Conservation (phyloP, 306 rosid species). For the Glycine tomentella region DNA sequence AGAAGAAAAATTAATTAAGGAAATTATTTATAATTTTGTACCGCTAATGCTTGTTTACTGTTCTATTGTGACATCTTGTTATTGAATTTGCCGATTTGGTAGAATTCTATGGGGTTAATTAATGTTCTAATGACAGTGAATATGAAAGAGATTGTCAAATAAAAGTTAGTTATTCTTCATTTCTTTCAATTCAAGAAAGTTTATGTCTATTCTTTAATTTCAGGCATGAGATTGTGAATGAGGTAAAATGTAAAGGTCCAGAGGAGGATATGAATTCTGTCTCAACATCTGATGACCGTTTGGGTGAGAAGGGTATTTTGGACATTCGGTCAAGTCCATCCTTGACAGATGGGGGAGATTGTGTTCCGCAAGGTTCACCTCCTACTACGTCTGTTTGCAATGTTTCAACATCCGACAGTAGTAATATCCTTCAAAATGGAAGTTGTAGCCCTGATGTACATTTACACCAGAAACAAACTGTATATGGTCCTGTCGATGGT, state of each 20-base stretch:
- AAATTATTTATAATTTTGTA: not conserved
- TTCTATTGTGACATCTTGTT: constrained; percentile 23
- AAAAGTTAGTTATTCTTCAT: not conserved
- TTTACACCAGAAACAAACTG: constrained; percentile 59
- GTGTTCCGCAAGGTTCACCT: constrained; percentile 70
- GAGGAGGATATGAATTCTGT: constrained; percentile 58
- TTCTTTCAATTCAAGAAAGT: constrained; percentile 14
- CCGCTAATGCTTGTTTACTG: not conserved
- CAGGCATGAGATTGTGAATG: constrained; percentile 63
- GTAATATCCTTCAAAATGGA: constrained; percentile 71
- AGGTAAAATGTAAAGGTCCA: constrained; percentile 48
- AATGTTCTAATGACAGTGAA: constrained; percentile 12
- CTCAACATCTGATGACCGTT: constrained; percentile 59
- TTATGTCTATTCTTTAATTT: constrained; percentile 37
- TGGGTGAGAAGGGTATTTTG: constrained; percentile 55
- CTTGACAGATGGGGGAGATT: constrained; percentile 69
- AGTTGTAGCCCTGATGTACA: constrained; percentile 86
- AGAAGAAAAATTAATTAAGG: not conserved
- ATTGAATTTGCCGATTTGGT: constrained; percentile 1
- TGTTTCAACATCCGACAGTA: constrained; percentile 76
- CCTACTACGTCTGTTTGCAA: constrained; percentile 62
- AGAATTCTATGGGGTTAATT: not conserved
- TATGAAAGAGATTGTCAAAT: constrained; percentile 22
- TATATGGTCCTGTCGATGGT: constrained; percentile 56
- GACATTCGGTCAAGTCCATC: constrained; percentile 68